Conservation (phyloP, 2,329 filamentous ascomycete species). For the Talaromyces sp. region DNA sequence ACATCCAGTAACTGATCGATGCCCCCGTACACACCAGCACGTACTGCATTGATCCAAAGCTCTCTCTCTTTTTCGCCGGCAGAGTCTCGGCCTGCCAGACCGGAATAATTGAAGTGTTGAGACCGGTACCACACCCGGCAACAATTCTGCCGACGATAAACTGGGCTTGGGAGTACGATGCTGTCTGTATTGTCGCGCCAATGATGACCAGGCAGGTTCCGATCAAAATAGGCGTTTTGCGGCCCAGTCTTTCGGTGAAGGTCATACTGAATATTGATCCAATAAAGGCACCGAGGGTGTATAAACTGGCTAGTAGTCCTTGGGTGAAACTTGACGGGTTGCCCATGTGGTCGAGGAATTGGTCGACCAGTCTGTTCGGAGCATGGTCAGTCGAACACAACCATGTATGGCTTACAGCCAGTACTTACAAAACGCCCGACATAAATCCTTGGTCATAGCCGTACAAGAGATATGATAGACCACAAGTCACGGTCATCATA, state of each 20-base stretch:
- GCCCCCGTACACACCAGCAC: constrained; percentile 5
- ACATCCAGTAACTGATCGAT: constrained; percentile 11
- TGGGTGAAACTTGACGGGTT: constrained; percentile 8
- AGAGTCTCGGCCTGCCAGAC: constrained; percentile 13
- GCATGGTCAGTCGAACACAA: not conserved
- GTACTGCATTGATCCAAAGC: constrained; percentile 8
- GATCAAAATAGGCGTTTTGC: constrained; percentile 18
- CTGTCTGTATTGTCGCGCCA: constrained; percentile 23
- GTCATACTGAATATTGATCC: constrained; percentile 19
- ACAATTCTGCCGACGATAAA: constrained; percentile 43
- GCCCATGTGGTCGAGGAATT: constrained; percentile 17
- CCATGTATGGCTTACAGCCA: not conserved
- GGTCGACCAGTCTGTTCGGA: constrained; percentile 13
- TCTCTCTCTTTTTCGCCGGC: constrained; percentile 9
- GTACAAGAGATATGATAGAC: constrained; percentile 5
- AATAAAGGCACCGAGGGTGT: constrained; percentile 23
- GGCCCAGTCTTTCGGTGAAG: constrained; percentile 18
- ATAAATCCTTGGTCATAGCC: constrained; percentile 9
- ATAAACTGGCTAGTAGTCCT: constrained; percentile 12
- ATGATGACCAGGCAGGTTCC: constrained; percentile 19
- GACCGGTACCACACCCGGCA: constrained; percentile 39
- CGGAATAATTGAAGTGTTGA: constrained; percentile 30
- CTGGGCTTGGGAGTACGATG: constrained; percentile 23
- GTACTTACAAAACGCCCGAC: constrained; percentile 17
- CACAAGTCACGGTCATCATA: constrained; percentile 4